Evolutionary conservation across 495 filamentous ascomycete species (phyloP).

Genomic region (Parachaetomium inaequale): DNA sequence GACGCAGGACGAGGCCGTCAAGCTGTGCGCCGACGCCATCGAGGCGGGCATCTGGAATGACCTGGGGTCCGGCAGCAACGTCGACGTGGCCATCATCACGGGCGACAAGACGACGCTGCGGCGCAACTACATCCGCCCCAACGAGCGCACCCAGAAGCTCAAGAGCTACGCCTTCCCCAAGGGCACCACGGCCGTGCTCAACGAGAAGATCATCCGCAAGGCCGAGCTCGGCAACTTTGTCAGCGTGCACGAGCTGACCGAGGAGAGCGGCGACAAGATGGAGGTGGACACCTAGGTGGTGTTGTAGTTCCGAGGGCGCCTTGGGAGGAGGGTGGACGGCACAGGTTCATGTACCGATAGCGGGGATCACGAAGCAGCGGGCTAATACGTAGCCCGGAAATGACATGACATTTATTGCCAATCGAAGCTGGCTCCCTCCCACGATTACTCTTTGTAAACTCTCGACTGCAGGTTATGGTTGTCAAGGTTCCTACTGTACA

Average conservation of each 20-base stretch:
- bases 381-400: slow-evolving; percentile 2
- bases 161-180: slow-evolving; percentile 83
- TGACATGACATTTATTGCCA: slow-evolving; percentile 1
- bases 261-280: slow-evolving; percentile 83
- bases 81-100: slow-evolving; percentile 94
- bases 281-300: slow-evolving; percentile 72
- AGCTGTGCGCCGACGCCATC: slow-evolving; percentile 82
- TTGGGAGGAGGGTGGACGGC: neutral
- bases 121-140: slow-evolving; percentile 88
- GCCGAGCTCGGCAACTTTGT: slow-evolving; percentile 95
- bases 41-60: slow-evolving; percentile 99
- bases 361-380: slow-evolving; percentile 18
- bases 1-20: slow-evolving; percentile 75
- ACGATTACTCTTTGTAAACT: too few relatives aligned
- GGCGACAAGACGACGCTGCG: slow-evolving; percentile 86
- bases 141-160: slow-evolving; percentile 86
- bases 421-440: neutral
- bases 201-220: slow-evolving; percentile 88
- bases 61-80: slow-evolving; percentile 93
- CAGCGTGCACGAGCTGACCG: slow-evolving; percentile 77
- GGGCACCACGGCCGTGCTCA: slow-evolving; percentile 89
- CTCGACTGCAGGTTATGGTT: too few relatives aligned
- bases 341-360: slow-evolving; percentile 16
- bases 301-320: neutral
- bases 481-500: too few relatives aligned